Evolutionary conservation across 2,329 filamentous ascomycete genomes (phyloP).

Genomic region (Pseudogymnoascus sp.): DNA sequence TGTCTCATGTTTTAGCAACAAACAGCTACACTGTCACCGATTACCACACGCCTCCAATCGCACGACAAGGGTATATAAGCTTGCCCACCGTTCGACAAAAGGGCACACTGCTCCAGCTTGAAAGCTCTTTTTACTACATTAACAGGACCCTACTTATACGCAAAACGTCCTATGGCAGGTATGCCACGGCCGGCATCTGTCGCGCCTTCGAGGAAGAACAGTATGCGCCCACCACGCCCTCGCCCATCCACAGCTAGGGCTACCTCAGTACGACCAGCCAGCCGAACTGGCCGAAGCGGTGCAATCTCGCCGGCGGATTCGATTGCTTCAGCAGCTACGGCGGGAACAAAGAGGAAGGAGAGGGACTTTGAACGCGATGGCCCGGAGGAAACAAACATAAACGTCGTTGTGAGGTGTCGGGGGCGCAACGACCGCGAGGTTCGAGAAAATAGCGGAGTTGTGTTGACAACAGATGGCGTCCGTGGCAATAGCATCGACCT

Average conservation of each 20-base stretch:
- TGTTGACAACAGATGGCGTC: slow-evolving; percentile 79
- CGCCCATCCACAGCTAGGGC: slow-evolving; percentile 44
- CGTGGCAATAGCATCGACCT: slow-evolving; percentile 77
- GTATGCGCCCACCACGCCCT: slow-evolving; percentile 43
- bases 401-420: slow-evolving; percentile 89
- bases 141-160: background rate
- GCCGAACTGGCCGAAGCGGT: slow-evolving; percentile 18
- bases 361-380: slow-evolving; percentile 66
- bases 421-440: slow-evolving; percentile 90
- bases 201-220: slow-evolving; percentile 38
- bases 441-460: slow-evolving; percentile 87
- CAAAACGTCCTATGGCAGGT: slow-evolving; percentile 40
- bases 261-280: slow-evolving; percentile 30
- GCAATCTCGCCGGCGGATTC: slow-evolving; percentile 60
- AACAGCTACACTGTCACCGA: background rate
- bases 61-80: slow-evolving; percentile 6
- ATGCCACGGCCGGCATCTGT: slow-evolving; percentile 40
- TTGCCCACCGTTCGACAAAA: slow-evolving; percentile 3
- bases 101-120: background rate
- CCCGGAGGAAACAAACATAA: slow-evolving; percentile 87
- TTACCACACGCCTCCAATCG: background rate
- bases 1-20: background rate
- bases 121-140: background rate
- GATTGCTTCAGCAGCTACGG: slow-evolving; percentile 45
- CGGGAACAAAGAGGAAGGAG: slow-evolving; percentile 73